Percentiles rank a stretch among this genome's conserved stretches.
phyloP scores from a whole-genome alignment of 495 filamentous ascomycete species.

The Aspergillus sclerotioniger region DNA sequence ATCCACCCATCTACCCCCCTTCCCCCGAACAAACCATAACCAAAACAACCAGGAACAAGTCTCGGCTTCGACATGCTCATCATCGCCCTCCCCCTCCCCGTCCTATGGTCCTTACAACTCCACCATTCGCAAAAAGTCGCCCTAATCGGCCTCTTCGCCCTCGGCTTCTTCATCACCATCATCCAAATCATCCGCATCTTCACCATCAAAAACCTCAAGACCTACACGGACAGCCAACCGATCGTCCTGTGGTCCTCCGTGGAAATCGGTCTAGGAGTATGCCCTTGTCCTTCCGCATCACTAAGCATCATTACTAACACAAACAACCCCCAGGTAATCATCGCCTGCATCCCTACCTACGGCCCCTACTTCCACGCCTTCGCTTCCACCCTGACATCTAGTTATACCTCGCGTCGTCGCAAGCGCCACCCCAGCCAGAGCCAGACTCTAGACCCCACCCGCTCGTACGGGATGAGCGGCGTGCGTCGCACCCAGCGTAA shows the following conservation, averaged over 20 bases:
- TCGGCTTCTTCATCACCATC: constrained; percentile 53
- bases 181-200: constrained; percentile 56
- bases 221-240: constrained; percentile 44
- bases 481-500: background rate
- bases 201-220: constrained; percentile 39
- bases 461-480: background rate
- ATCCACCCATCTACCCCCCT: no score
- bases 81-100: constrained; percentile 49
- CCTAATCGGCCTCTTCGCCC: constrained; percentile 45
- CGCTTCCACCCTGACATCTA: constrained; percentile 21
- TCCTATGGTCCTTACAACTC: constrained; percentile 41
- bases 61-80: constrained; percentile 49
- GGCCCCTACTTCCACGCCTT: constrained; percentile 49
- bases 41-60: constrained; percentile 20
- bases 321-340: constrained; percentile 33
- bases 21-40: constrained; percentile 4
- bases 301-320: constrained; percentile 5
- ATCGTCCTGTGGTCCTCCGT: constrained; percentile 53
- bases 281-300: background rate
- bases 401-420: background rate
- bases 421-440: background rate
- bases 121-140: constrained; percentile 27
- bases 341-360: constrained; percentile 49
- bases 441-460: background rate
- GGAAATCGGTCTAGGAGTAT: constrained; percentile 49